Conservation (phyloP, 371 early-diverging fungal species). For the Mortierella sp. region DNA sequence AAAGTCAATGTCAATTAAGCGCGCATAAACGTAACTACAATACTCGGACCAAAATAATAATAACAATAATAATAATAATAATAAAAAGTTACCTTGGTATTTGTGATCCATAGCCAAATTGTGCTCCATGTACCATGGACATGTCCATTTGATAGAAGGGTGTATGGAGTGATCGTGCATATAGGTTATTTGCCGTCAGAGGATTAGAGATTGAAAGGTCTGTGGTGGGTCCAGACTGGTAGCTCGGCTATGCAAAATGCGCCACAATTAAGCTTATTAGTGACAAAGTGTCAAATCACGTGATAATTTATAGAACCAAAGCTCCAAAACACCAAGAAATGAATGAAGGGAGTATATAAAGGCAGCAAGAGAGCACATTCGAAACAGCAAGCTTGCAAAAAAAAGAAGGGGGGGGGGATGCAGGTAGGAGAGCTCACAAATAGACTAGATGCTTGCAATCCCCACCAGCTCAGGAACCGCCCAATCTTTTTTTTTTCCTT, state of each 20-base stretch:
- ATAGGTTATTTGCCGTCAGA: constrained; percentile 37
- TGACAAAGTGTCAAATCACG: constrained; percentile 7
- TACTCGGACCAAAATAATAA: neutral
- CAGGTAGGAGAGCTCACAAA: neutral
- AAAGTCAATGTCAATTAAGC: too few relatives aligned
- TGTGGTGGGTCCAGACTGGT: constrained; percentile 14
- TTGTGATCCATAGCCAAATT: constrained; percentile 22
- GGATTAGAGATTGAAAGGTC: constrained; percentile 24
- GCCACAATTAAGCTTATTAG: neutral
- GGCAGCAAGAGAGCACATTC: neutral
- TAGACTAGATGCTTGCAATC: neutral
- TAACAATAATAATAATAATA: neutral
- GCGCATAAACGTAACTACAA: too few relatives aligned
- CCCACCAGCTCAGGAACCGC: neutral
- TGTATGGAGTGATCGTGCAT: constrained; percentile 48
- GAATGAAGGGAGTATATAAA: neutral
- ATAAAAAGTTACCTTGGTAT: constrained; percentile 10
- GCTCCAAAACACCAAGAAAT: constrained; percentile 40
- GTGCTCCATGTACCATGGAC: constrained; percentile 20
- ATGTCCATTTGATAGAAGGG: constrained; percentile 48
- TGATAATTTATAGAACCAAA: constrained; percentile 40
- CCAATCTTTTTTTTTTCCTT: neutral
- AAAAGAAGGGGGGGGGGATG: neutral
- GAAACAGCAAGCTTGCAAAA: constrained; percentile 5
- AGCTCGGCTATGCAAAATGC: constrained; percentile 5